Percentiles rank a stretch among this genome's conserved stretches.
Evolutionary conservation across 2,329 filamentous ascomycete species (phyloP).

Genomic region (Parafenestella ontariensis): DNA sequence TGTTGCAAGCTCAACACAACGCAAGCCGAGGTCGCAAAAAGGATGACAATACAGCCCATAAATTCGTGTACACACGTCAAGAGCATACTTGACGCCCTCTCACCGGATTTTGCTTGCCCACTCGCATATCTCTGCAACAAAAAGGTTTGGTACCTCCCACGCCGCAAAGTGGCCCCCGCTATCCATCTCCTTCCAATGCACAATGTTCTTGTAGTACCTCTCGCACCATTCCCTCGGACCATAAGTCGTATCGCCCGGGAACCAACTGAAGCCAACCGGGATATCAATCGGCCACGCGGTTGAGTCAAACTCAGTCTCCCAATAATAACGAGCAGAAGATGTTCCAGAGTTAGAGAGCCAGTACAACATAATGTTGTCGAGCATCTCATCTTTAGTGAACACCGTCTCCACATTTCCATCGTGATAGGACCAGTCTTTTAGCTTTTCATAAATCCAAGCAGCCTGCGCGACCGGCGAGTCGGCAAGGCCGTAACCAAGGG

Average conservation of each 20-base stretch:
- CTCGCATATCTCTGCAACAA: constrained; percentile 54
- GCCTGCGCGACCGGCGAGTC: constrained; percentile 73
- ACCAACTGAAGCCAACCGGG: constrained; percentile 27
- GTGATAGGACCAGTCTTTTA: constrained; percentile 65
- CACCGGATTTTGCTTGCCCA: constrained; percentile 9
- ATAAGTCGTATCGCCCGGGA: constrained; percentile 13
- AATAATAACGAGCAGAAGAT: constrained; percentile 32
- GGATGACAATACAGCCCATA: no score
- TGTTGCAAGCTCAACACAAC: no score
- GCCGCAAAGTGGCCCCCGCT: constrained; percentile 66
- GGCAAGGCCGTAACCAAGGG: constrained; percentile 69
- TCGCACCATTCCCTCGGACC: constrained; percentile 17
- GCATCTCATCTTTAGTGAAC: constrained; percentile 35
- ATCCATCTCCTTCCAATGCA: constrained; percentile 23
- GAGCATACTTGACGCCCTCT: background rate
- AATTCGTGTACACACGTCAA: background rate
- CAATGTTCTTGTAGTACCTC: constrained; percentile 44
- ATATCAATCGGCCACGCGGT: constrained; percentile 27
- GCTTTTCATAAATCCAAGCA: constrained; percentile 80
- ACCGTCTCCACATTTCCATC: constrained; percentile 53
- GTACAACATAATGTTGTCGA: constrained; percentile 34
- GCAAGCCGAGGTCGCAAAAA: no score
- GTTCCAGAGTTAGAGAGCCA: constrained; percentile 33
- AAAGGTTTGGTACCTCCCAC: constrained; percentile 59
- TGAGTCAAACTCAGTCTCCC: constrained; percentile 26